Conservation (phyloP, 2,329 filamentous ascomycete species). For the Fusarium bulbicola region DNA sequence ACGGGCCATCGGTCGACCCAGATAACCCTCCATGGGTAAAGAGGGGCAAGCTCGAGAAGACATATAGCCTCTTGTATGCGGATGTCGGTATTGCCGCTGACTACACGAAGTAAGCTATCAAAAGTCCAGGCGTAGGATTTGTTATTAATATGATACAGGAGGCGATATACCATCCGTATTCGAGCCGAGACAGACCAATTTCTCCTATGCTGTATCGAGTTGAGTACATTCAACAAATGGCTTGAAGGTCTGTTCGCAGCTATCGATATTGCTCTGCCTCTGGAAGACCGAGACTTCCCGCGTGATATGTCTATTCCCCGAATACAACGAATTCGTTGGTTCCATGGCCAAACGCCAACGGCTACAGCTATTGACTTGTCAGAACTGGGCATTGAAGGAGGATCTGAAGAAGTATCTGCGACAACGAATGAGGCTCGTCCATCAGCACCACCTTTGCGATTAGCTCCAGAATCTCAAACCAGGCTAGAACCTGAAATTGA, state of each 20-base stretch:
- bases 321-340: slow-evolving; percentile 63
- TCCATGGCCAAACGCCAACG: slow-evolving; percentile 51
- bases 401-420: slow-evolving; percentile 35
- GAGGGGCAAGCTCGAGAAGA: slow-evolving; percentile 66
- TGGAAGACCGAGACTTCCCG: slow-evolving; percentile 75
- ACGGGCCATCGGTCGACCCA: slow-evolving; percentile 59
- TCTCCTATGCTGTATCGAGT: slow-evolving; percentile 70
- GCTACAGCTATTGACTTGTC: slow-evolving; percentile 40
- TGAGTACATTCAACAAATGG: slow-evolving; percentile 74
- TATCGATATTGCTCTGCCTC: slow-evolving; percentile 74
- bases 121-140: neutral
- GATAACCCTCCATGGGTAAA: slow-evolving; percentile 62
- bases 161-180: slow-evolving; percentile 74
- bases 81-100: slow-evolving; percentile 79
- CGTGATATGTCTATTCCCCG: slow-evolving; percentile 69
- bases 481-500: slow-evolving; percentile 35
- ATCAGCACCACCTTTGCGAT: slow-evolving; percentile 17
- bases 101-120: slow-evolving; percentile 69
- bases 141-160: slow-evolving; percentile 48
- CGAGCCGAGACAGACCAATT: slow-evolving; percentile 79
- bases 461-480: slow-evolving; percentile 34
- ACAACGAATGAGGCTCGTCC: slow-evolving; percentile 26
- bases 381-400: slow-evolving; percentile 32
- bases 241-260: slow-evolving; percentile 75
- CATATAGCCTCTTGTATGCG: slow-evolving; percentile 78